phyloP scores from a whole-genome alignment of 2,329 filamentous ascomycete species.

The Talaromyces sp. region DNA sequence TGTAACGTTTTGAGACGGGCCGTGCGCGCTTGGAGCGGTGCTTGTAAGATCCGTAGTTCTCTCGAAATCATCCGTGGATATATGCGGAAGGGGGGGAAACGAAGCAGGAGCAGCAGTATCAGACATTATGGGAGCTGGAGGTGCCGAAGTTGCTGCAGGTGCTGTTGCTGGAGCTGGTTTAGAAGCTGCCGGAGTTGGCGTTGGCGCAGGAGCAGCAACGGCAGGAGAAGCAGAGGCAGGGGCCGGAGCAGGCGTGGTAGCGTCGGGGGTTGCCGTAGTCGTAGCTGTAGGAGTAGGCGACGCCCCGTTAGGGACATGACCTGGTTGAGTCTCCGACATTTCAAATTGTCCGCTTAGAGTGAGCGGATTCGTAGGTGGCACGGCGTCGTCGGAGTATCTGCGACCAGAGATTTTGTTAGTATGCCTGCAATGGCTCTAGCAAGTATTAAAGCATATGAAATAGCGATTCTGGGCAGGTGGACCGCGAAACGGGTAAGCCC shows the following conservation, averaged over 20 bases:
- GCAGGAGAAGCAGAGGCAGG: slow-evolving; percentile 4
- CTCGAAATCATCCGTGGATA: slow-evolving; percentile 14
- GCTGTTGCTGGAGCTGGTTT: neutral
- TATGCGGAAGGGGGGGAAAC: slow-evolving; percentile 11
- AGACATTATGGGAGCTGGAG: neutral
- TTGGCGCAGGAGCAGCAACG: slow-evolving; percentile 9
- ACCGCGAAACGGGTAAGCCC: neutral
- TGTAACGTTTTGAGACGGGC: neutral
- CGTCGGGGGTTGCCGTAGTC: neutral
- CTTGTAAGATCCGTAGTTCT: neutral
- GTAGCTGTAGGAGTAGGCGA: slow-evolving; percentile 2
- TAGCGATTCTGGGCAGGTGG: neutral
- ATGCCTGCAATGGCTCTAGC: neutral
- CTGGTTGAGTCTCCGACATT: slow-evolving; percentile 14
- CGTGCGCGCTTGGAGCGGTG: neutral
- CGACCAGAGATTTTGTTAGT: neutral
- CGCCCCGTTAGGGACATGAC: neutral
- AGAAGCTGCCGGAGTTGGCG: neutral
- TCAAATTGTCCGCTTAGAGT: neutral
- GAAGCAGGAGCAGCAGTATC: neutral
- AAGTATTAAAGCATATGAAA: neutral
- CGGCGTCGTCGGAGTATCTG: neutral
- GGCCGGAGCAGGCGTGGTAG: neutral
- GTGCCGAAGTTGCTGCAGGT: neutral
- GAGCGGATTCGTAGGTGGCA: neutral